Conservation (phyloP, 352 stramenopile genomes). For the Aphanomyces cochlioides region DNA sequence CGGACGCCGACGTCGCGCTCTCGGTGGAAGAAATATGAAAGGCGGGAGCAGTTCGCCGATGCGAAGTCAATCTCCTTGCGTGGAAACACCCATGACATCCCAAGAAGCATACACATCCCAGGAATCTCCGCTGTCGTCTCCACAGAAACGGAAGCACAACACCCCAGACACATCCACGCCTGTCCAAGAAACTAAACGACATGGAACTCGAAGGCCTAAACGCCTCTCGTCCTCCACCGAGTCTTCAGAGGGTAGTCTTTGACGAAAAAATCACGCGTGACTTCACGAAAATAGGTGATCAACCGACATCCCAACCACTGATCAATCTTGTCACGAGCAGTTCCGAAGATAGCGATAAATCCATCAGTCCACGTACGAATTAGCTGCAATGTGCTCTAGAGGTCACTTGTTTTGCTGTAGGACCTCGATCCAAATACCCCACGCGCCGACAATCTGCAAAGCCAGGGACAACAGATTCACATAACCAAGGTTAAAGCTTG, state of each 20-base stretch:
- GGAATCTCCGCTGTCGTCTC: background rate
- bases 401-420: too few relatives aligned
- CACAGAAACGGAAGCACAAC: slow-evolving; percentile 23
- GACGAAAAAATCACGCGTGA: slow-evolving; percentile 10
- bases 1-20: background rate
- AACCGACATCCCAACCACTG: background rate
- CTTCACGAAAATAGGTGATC: background rate
- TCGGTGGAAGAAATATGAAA: background rate
- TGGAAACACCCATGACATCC: background rate
- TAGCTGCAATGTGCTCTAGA: too few relatives aligned
- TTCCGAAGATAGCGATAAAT: slow-evolving; percentile 10
- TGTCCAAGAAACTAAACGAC: slow-evolving; percentile 14
- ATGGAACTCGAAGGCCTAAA: background rate
- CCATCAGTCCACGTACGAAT: slow-evolving; percentile 6
- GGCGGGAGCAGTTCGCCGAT: background rate
- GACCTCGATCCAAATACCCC: too few relatives aligned
- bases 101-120: background rate
- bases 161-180: slow-evolving; percentile 12
- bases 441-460: too few relatives aligned
- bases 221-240: background rate
- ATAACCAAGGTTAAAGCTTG: too few relatives aligned
- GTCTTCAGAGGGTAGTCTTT: background rate
- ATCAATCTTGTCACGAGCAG: slow-evolving; percentile 16
- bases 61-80: background rate
- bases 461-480: too few relatives aligned